These are phyloP conservation scores for Rhynchosporium graminicola DNA, from an alignment of 2,329 filamentous ascomycete genomes.

Conservation along the genomic window DNA sequence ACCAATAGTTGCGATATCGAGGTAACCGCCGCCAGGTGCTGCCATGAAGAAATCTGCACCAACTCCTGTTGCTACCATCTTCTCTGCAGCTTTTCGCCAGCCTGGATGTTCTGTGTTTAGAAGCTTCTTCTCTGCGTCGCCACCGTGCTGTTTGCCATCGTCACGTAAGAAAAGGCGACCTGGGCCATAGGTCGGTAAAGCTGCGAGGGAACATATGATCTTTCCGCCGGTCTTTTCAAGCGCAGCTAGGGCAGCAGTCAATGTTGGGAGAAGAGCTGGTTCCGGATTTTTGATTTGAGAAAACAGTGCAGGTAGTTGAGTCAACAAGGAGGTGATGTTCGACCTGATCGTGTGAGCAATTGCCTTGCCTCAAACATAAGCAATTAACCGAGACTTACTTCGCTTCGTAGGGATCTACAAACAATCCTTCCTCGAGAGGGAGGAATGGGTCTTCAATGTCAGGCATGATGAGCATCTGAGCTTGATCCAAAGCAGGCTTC, in stretches of 20 bases:
- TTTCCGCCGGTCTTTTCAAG: slow-evolving; percentile 88
- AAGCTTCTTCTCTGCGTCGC: slow-evolving; percentile 89
- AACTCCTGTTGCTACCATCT: slow-evolving; percentile 83
- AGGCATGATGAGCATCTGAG: slow-evolving; percentile 98
- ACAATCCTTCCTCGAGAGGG: slow-evolving; percentile 85
- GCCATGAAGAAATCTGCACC: slow-evolving; percentile 95
- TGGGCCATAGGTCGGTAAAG: slow-evolving; percentile 90
- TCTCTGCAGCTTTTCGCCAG: slow-evolving; percentile 83
- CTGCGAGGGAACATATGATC: slow-evolving; percentile 81
- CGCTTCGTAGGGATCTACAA: slow-evolving; percentile 91
- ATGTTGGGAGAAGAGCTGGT: slow-evolving; percentile 78
- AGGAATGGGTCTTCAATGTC: slow-evolving; percentile 97
- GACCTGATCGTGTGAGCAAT: slow-evolving; percentile 45
- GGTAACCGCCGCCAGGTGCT: slow-evolving; percentile 83
- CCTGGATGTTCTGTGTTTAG: slow-evolving; percentile 86
- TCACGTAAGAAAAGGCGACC: slow-evolving; percentile 84
- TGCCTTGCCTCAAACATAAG: not conserved
- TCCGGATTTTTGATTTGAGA: slow-evolving; percentile 87
- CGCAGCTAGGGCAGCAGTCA: slow-evolving; percentile 82
- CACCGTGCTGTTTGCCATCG: slow-evolving; percentile 80
- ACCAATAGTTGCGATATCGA: slow-evolving; percentile 92
- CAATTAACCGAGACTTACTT: slow-evolving; percentile 51
- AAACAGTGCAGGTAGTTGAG: slow-evolving; percentile 82
- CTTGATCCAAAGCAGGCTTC: slow-evolving; percentile 74
- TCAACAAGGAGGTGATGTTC: slow-evolving; percentile 85